phyloP scores from a whole-genome alignment of 202 grass and related monocot genomes.

The Dendrocalamus latiflorus region DNA sequence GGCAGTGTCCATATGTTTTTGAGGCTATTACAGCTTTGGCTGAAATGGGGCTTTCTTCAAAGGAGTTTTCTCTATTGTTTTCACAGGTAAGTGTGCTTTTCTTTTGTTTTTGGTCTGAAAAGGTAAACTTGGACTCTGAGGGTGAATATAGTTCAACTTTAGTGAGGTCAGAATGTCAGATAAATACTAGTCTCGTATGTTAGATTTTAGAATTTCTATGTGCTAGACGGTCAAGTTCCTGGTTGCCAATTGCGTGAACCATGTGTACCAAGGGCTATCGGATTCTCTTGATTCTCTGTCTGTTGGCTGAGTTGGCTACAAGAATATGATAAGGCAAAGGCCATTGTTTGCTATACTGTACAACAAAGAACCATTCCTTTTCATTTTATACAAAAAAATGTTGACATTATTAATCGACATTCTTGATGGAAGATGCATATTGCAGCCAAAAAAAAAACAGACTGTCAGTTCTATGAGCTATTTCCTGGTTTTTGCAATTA shows the following conservation, averaged over 20 bases:
- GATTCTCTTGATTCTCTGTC: not conserved
- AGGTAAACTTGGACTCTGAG: not conserved
- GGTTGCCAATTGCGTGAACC: not conserved
- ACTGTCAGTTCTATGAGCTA: not conserved
- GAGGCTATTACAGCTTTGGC: constrained; percentile 89
- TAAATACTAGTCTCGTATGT: not conserved
- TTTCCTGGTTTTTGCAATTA: not conserved
- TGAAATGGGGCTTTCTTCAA: constrained; percentile 85
- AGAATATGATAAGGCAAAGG: not conserved
- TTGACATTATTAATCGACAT: not conserved
- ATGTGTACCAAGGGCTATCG: not conserved
- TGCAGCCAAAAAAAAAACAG: too few relatives aligned
- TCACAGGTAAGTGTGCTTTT: constrained; percentile 48
- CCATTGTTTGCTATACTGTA: constrained; percentile 5
- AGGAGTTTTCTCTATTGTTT: constrained; percentile 81
- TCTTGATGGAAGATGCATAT: not conserved
- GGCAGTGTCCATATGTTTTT: constrained; percentile 89
- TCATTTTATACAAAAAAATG: not conserved
- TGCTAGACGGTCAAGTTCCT: not conserved
- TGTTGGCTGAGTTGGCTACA: not conserved
- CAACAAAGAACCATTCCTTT: not conserved
- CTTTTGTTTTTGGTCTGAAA: constrained; percentile 15
- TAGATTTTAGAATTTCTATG: not conserved
- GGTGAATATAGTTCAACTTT: not conserved
- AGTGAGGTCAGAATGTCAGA: not conserved